Percentiles rank a stretch among this genome's conserved stretches.
Evolutionary conservation across 208 protist species (phyloP).

Genomic region (Trypanosoma boissoni): DNA sequence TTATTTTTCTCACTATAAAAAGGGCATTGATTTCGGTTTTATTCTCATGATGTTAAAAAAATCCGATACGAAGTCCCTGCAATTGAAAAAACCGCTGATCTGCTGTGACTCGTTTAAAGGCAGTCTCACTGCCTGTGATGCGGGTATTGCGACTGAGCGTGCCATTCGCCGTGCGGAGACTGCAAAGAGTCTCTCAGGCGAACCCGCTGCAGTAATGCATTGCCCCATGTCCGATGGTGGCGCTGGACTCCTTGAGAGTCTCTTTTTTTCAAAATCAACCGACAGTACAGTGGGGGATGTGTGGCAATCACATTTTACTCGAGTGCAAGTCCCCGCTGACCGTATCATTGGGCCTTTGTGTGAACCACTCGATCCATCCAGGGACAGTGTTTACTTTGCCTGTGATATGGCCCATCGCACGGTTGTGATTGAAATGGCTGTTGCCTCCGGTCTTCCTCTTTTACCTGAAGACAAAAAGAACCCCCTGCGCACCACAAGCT

Average conservation of each 20-base stretch:
- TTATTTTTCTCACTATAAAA: not conserved
- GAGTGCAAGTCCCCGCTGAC: not conserved
- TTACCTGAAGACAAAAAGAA: constrained; percentile 37
- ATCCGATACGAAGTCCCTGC: not conserved
- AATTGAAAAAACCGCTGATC: constrained; percentile 26
- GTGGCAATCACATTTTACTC: not conserved
- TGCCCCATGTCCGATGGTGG: constrained; percentile 83
- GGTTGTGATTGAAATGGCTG: constrained; percentile 78
- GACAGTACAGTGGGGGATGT: not conserved
- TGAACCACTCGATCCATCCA: constrained; percentile 12
- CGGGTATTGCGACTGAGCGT: constrained; percentile 50
- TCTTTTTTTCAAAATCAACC: constrained; percentile 31
- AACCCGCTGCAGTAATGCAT: constrained; percentile 24
- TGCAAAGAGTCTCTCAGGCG: not conserved
- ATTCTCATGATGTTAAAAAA: not conserved
- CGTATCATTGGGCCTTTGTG: constrained; percentile 59
- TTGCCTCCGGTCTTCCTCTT: constrained; percentile 59
- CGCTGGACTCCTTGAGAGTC: constrained; percentile 63
- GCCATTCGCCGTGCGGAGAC: constrained; percentile 30
- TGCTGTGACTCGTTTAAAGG: constrained; percentile 84
- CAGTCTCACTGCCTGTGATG: constrained; percentile 51
- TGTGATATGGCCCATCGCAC: constrained; percentile 38
- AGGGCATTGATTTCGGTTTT: not conserved
- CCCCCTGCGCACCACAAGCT: constrained; percentile 61
- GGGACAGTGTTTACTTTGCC: constrained; percentile 45